phyloP scores from a whole-genome alignment of 2,329 filamentous ascomycete genomes.

The Thelonectria olida region DNA sequence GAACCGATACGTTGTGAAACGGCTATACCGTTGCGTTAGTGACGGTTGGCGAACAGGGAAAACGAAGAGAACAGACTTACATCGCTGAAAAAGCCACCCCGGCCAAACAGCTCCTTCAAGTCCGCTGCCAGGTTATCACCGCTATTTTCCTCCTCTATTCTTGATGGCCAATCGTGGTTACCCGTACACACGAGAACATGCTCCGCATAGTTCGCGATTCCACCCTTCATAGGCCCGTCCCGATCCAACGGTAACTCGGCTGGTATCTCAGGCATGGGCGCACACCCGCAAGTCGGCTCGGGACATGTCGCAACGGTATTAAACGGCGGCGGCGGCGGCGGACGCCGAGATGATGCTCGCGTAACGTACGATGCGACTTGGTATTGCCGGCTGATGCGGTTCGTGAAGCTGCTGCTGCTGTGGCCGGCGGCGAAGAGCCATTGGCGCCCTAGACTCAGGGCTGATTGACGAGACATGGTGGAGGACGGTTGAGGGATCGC shows the following conservation, averaged over 20 bases:
- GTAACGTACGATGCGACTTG: conserved; percentile 2
- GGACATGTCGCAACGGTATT: conserved; percentile 70
- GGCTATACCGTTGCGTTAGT: conserved; percentile 64
- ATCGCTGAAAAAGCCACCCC: conserved; percentile 73
- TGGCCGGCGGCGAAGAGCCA: conserved; percentile 12
- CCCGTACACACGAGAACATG: conserved; percentile 88
- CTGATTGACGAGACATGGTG: conserved; percentile 29
- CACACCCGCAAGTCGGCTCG: conserved; percentile 78
- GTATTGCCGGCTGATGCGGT: not conserved
- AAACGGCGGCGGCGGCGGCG: conserved; percentile 45
- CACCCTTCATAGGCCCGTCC: conserved; percentile 74
- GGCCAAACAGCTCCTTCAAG: conserved; percentile 74
- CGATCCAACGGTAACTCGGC: conserved; percentile 78
- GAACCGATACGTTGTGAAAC: conserved; percentile 81
- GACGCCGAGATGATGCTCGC: conserved; percentile 15
- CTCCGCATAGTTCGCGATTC: conserved; percentile 80
- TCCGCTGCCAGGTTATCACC: conserved; percentile 74
- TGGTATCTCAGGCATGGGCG: conserved; percentile 71
- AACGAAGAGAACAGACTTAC: conserved; percentile 52
- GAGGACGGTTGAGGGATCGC: not conserved
- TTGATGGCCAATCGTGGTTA: conserved; percentile 80
- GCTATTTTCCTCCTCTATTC: conserved; percentile 83
- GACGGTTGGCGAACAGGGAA: not conserved
- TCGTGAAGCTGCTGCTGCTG: not conserved
- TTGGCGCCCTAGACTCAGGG: conserved; percentile 24